Percentiles rank a stretch among this genome's conserved stretches.
These are phyloP conservation scores for Diutina catenulata DNA, from an alignment of 1,139 yeast species.

Conservation along the genomic window DNA sequence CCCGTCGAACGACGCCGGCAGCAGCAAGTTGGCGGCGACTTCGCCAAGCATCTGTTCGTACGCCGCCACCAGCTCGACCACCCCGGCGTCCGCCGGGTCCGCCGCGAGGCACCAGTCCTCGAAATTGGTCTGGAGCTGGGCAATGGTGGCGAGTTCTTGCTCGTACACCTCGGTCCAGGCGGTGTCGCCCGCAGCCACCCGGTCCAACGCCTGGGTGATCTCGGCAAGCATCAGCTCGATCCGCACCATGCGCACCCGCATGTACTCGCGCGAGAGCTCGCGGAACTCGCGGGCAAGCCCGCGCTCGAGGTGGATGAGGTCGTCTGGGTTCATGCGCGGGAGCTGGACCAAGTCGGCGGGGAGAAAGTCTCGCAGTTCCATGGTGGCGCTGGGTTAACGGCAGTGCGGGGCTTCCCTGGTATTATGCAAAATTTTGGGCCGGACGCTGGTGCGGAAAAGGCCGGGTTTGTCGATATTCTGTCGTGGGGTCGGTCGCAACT, in stretches of 20 bases:
- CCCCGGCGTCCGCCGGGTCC: conserved; percentile 11
- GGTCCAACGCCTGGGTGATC: conserved; percentile 18
- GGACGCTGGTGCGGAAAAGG: too few relatives aligned
- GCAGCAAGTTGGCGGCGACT: background rate
- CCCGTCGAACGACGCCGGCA: too few relatives aligned
- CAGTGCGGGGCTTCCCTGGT: too few relatives aligned
- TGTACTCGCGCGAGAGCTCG: conserved; percentile 17
- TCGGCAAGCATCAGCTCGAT: conserved; percentile 19
- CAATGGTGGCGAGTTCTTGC: conserved; percentile 24
- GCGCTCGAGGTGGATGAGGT: conserved; percentile 19
- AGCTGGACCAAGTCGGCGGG: conserved; percentile 9
- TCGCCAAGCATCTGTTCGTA: conserved; percentile 15
- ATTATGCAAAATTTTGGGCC: too few relatives aligned
- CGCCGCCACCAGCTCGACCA: conserved; percentile 17
- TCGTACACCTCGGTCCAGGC: conserved; percentile 24
- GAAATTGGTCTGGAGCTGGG: conserved; percentile 20
- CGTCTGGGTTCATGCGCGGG: conserved; percentile 16
- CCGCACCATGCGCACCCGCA: conserved; percentile 21
- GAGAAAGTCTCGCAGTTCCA: too few relatives aligned
- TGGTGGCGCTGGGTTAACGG: too few relatives aligned
- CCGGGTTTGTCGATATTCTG: too few relatives aligned
- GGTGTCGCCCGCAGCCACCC: conserved; percentile 19
- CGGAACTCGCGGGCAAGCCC: conserved; percentile 22
- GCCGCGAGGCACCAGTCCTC: conserved; percentile 18
- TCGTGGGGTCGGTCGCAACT: too few relatives aligned